Evolutionary conservation across 495 filamentous ascomycete genomes (phyloP), one percentile per base, ranked within the genome.

Genomic region (Bombardia bombarda): DNA sequence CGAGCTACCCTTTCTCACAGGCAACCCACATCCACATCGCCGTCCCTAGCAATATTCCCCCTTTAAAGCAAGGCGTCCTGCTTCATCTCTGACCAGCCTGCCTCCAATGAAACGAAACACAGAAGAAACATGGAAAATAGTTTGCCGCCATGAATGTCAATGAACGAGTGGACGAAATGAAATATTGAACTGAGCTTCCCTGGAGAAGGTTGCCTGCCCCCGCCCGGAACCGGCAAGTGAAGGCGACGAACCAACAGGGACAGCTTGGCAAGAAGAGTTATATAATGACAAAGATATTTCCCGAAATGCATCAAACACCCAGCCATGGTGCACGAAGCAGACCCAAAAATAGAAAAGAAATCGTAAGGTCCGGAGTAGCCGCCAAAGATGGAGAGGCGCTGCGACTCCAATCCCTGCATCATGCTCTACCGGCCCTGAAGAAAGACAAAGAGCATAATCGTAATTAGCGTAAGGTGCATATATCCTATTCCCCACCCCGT

Each of bases 401-500:
- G 51, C 51, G 42, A 53, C 47, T 36, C 53, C 38, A 25, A 7
- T 37, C 14, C n/a, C 33, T 28, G 34, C 7, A 14, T 16, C n/a
- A 16, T 9, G 32, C 47, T 38, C 33, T 20, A 23, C 35, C 38
- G 42, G 53, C 38, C 28, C 25, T 50, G 33, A 45, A 50, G 42
- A 38, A 57, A 48, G 52, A 39, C 50, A 49, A 32, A 51, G 51
- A 47, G 50, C 59, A 56, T 62, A 49, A 62, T 62, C 59, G 59
- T 62, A 49, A 62, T 60, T 60, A 58, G 47, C 59, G 50, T 62
- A 51, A 61, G 26, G 46, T 42, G 39, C 43, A 40, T 46, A 40
- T 50, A 45, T 43, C 43, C 40, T 46, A 18, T 33, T 42, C 37
- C 41, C 23, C 39, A 32, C 32, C 30, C 46, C 31, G 5, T 22